Conservation (phyloP, 192 early-diverging fungal genomes). For the Backusella circina region DNA sequence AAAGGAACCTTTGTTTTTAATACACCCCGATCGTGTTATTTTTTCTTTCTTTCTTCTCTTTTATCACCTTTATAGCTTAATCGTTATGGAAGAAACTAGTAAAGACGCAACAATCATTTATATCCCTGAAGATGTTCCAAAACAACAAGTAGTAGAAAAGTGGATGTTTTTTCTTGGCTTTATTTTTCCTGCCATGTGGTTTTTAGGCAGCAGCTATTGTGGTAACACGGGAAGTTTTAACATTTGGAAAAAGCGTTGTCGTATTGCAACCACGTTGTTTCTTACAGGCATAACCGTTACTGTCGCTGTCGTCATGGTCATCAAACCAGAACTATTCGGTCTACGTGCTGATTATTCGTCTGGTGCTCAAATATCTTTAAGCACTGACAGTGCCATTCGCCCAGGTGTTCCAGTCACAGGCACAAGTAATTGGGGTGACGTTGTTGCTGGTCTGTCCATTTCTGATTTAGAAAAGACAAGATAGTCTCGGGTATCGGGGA, state of each 20-base stretch:
- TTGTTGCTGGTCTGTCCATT: conserved; percentile 15
- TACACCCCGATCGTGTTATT: not conserved
- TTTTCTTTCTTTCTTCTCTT: not conserved
- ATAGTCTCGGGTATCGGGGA: not conserved
- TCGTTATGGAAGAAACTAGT: not conserved
- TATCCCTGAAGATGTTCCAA: not conserved
- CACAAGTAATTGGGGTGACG: conserved; percentile 19
- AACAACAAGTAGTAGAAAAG: conserved; percentile 4
- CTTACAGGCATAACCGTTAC: conserved; percentile 17
- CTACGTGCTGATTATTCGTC: conserved; percentile 9
- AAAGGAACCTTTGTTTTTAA: not conserved
- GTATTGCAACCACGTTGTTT: conserved; percentile 26
- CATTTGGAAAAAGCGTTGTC: conserved; percentile 27
- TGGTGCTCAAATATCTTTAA: conserved; percentile 22
- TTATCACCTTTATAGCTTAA: not conserved
- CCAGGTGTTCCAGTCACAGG: conserved; percentile 32
- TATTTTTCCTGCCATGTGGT: conserved; percentile 22
- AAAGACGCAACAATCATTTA: not conserved
- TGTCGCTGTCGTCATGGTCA: conserved; percentile 21
- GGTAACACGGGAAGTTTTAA: not conserved
- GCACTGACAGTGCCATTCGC: conserved; percentile 16
- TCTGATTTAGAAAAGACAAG: not conserved
- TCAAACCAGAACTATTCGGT: conserved; percentile 28
- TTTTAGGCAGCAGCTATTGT: conserved; percentile 24
- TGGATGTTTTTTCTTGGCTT: conserved; percentile 27